Evolutionary conservation across 768 basidiomycete species (phyloP), one percentile per base, ranked within the genome.

Genomic region (Lactarius evosmus): DNA sequence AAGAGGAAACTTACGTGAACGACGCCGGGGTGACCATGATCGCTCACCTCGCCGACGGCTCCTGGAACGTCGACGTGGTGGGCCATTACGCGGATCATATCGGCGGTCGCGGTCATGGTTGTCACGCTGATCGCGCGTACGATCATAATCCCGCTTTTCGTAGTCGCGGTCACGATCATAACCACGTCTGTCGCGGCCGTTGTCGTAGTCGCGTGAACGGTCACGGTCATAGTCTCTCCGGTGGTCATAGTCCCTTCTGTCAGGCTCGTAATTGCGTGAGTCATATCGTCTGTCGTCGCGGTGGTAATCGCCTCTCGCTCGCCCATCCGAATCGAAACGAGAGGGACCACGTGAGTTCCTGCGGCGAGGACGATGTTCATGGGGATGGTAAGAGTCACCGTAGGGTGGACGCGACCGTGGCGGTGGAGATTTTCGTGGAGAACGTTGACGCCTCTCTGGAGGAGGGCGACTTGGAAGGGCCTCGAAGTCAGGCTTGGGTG

Each of bases 401-500:
- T 56, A 57, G 3, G 50, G 63, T 57, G 61, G 71, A 60, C 22
- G 70, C 8, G 58, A 38, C 32, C 54, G 58, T 0, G 65, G 66
- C 4, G 58, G 66, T 17, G 66, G 36, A 0, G 66, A 52, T 46
- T 9, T 61, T 19, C 59, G 64, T n/a, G 69, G 41, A 70, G 71
- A 66, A 52, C 64, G 61, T 67, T 69, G 64, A 58, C 69, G 69
- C 22, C 64, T 62, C 16, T 72, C 72, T 55, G 72, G 54, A 17
- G 70, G 63, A 64, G 66, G 66, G 56, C 70, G 57, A 16, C 57
- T 58, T 17, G 71, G 60, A 25, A 65, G 65, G 22, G 69, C 65
- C 19, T 66, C 69, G 58, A 75, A 75, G 52, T 75, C 75, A 8
- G 75, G 74, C 55, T 73, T 72, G 22, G 73, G 74, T 34, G 74